These are phyloP conservation scores for Pelargonium citronellum DNA, from an alignment of 441 rosid species.

Conservation along the genomic window DNA sequence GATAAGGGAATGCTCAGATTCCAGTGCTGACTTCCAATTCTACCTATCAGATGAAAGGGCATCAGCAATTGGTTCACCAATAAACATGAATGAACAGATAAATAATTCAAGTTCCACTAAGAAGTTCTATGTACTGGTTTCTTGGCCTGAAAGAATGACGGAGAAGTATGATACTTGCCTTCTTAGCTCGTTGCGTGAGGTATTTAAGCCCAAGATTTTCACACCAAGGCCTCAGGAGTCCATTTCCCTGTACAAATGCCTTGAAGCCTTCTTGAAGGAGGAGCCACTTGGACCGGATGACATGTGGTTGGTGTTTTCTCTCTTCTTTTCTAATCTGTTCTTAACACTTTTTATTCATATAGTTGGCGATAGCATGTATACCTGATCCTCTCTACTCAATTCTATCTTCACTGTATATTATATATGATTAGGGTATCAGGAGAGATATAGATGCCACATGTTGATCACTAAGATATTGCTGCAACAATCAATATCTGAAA, in stretches of 20 bases:
- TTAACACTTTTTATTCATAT: constrained; percentile 4
- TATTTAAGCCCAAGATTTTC: constrained; percentile 39
- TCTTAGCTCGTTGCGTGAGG: constrained; percentile 50
- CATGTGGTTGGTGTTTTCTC: constrained; percentile 60
- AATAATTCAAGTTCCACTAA: constrained; percentile 23
- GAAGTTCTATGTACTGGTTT: constrained; percentile 45
- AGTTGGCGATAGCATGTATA: neutral
- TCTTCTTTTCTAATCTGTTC: constrained; percentile 11
- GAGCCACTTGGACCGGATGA: constrained; percentile 87
- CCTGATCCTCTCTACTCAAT: too few relatives aligned
- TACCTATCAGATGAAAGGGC: constrained; percentile 72
- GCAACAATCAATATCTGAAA: neutral
- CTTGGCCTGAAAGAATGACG: constrained; percentile 53
- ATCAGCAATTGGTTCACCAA: constrained; percentile 35
- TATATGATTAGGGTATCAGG: too few relatives aligned
- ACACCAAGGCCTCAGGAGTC: constrained; percentile 55
- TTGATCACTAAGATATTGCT: neutral
- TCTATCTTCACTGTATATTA: too few relatives aligned
- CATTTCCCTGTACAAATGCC: constrained; percentile 61
- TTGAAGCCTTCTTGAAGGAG: constrained; percentile 70
- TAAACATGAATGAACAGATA: constrained; percentile 44
- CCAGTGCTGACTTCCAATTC: constrained; percentile 52
- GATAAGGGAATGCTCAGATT: constrained; percentile 36
- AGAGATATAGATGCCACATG: neutral
- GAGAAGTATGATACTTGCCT: constrained; percentile 40